These are phyloP conservation scores for Leishmania lainsoni DNA, from an alignment of 208 protist genomes.

Conservation along the genomic window DNA sequence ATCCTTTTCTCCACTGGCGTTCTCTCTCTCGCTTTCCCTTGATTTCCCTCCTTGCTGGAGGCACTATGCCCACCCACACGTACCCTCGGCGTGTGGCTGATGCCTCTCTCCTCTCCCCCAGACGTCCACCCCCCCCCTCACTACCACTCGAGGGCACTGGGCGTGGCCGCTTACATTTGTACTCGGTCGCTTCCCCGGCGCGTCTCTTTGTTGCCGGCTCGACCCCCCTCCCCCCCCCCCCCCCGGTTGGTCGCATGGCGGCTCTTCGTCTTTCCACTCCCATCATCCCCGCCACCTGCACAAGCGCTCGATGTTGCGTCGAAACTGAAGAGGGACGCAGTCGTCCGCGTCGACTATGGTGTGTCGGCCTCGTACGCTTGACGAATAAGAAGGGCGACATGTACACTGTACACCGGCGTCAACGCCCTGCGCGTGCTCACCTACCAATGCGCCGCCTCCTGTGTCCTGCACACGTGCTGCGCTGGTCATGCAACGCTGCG, in stretches of 20 bases:
- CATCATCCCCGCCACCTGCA: background rate
- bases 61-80: background rate
- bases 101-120: background rate
- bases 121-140: background rate
- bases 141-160: background rate
- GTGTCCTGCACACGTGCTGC: conserved; percentile 20
- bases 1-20: conserved; percentile 2
- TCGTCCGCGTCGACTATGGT: background rate
- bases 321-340: background rate
- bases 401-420: conserved; percentile 6
- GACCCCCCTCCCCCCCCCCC: background rate
- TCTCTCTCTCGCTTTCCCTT: conserved; percentile 13
- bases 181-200: background rate
- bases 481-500: conserved; percentile 33
- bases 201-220: background rate
- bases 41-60: background rate
- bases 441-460: conserved; percentile 21
- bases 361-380: background rate
- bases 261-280: background rate
- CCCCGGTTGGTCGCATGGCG: background rate
- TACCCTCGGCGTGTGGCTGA: background rate
- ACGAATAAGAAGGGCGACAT: conserved; percentile 11
- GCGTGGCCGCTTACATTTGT: background rate
- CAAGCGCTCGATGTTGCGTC: background rate
- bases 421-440: conserved; percentile 15